Percentiles rank a stretch among this genome's conserved stretches.
Evolutionary conservation across 2,329 filamentous ascomycete genomes (phyloP).

Genomic region (Ceratocystis variospora): DNA sequence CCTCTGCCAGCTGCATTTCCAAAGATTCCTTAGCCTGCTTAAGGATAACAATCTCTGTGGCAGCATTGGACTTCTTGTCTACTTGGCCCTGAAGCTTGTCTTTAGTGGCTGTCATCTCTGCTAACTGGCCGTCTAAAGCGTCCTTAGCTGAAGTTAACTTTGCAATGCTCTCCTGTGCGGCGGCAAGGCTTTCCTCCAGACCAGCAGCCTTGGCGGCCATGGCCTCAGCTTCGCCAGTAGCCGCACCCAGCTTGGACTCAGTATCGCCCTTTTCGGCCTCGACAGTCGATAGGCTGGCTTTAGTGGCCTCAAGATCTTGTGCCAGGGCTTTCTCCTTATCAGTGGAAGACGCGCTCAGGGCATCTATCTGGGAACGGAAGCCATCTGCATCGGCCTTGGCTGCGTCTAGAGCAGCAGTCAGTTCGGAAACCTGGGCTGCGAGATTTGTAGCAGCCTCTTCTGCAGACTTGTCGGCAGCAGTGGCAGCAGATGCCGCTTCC

Average conservation of each 20-base stretch:
- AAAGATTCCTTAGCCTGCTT: slow-evolving; percentile 14
- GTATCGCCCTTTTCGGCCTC: slow-evolving; percentile 11
- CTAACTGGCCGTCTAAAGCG: neutral
- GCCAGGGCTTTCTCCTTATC: slow-evolving; percentile 8
- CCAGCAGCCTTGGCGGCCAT: slow-evolving; percentile 10
- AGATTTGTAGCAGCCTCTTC: neutral
- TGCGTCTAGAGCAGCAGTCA: slow-evolving; percentile 5
- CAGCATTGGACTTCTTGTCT: slow-evolving; percentile 12
- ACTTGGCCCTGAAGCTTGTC: slow-evolving; percentile 5
- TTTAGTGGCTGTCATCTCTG: neutral
- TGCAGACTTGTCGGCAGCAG: neutral
- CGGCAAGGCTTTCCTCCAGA: slow-evolving; percentile 8
- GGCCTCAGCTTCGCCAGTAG: slow-evolving; percentile 7
- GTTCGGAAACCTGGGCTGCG: slow-evolving; percentile 9
- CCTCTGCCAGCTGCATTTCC: slow-evolving; percentile 6
- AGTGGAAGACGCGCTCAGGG: slow-evolving; percentile 1
- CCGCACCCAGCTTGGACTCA: slow-evolving; percentile 5
- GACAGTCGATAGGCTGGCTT: slow-evolving; percentile 4
- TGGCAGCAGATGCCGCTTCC: neutral
- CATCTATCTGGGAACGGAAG: slow-evolving; percentile 11
- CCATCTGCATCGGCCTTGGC: slow-evolving; percentile 11
- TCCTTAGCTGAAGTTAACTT: slow-evolving; percentile 12
- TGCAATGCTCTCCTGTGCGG: slow-evolving; percentile 10
- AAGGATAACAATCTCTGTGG: slow-evolving; percentile 10
- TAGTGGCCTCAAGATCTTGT: slow-evolving; percentile 3